Evolutionary conservation across 331 rosid genomes (phyloP).

Genomic region (Telfairia occidentalis): DNA sequence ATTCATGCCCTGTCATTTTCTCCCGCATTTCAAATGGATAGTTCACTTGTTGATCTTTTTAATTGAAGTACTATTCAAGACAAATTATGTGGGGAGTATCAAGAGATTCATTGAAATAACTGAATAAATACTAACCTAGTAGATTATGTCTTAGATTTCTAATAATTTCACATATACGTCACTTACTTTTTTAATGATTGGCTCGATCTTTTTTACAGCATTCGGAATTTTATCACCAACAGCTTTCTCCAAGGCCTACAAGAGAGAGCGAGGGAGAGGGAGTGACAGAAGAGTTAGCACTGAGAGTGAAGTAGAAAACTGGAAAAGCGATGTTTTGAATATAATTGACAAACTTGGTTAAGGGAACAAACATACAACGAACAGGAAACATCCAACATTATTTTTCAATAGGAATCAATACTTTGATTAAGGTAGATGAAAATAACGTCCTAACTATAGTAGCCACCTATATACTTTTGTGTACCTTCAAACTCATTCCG

Average conservation of each 20-base stretch:
- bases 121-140: background rate
- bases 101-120: background rate
- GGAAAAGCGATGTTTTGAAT: background rate
- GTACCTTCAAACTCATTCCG: constrained; percentile 76
- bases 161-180: constrained; percentile 15
- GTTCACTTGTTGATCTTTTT: background rate
- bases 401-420: background rate
- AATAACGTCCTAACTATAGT: background rate
- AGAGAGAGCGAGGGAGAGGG: constrained; percentile 12
- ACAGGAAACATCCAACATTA: background rate
- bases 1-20: background rate
- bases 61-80: background rate
- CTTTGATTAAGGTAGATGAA: background rate
- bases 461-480: constrained; percentile 1
- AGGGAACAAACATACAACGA: constrained; percentile 1
- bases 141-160: background rate
- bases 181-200: constrained; percentile 67
- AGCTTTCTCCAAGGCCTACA: constrained; percentile 77
- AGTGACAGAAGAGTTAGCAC: constrained; percentile 1
- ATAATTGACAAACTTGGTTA: background rate
- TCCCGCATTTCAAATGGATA: background rate
- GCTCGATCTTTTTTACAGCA: constrained; percentile 56
- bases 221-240: constrained; percentile 62
- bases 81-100: background rate
- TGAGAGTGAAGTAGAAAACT: background rate